phyloP scores from a whole-genome alignment of 495 filamentous ascomycete genomes.

The Lepidopterella palustris region DNA sequence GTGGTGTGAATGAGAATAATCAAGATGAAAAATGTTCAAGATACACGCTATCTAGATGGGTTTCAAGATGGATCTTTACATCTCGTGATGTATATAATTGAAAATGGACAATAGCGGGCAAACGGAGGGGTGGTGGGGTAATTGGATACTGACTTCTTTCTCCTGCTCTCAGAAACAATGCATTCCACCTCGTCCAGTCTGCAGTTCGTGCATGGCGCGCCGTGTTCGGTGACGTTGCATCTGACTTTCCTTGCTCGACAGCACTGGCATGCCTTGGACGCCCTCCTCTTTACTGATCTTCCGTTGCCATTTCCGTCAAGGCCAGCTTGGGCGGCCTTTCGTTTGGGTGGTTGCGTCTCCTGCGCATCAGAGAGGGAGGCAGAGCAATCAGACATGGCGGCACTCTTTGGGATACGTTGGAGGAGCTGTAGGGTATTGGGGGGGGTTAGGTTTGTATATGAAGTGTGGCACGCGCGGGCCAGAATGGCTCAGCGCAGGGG shows the following conservation, averaged over 20 bases:
- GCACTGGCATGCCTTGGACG: constrained; percentile 79
- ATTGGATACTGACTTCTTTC: constrained; percentile 63
- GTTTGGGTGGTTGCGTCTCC: constrained; percentile 31
- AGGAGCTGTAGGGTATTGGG: background rate
- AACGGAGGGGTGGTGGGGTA: constrained; percentile 12
- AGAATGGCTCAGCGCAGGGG: background rate
- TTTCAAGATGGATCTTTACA: background rate
- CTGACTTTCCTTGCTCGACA: constrained; percentile 87
- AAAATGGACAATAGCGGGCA: background rate
- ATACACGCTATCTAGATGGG: background rate
- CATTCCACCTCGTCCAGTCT: constrained; percentile 82
- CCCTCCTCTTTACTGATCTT: constrained; percentile 64
- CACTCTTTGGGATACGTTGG: background rate
- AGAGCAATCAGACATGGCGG: constrained; percentile 26
- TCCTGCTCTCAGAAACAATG: constrained; percentile 82
- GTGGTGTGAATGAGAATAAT: background rate
- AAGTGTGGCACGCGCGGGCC: background rate
- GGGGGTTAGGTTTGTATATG: background rate
- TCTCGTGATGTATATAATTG: background rate
- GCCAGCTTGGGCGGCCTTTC: constrained; percentile 36
- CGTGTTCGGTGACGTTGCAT: constrained; percentile 85
- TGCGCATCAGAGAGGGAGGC: constrained; percentile 26
- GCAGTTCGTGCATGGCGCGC: constrained; percentile 84
- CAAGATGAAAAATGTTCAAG: background rate
- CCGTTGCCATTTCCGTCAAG: constrained; percentile 33